Conservation (phyloP, 192 early-diverging fungal species). For the Backusella morwellensis region DNA sequence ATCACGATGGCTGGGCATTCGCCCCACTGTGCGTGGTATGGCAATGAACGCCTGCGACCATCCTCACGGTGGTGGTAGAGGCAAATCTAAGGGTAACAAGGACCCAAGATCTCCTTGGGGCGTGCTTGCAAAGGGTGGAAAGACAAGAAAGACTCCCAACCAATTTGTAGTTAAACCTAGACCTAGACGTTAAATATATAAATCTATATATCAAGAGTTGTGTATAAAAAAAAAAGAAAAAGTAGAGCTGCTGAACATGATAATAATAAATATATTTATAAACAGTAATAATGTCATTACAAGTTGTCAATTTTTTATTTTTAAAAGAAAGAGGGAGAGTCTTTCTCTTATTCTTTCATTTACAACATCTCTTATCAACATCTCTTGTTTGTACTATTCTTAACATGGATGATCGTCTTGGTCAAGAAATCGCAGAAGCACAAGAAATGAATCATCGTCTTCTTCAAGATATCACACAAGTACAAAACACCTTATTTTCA, state of each 20-base stretch:
- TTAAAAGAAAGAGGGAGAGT: background rate
- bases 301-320: background rate
- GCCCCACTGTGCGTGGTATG: slow-evolving; percentile 93
- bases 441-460: background rate
- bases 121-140: slow-evolving; percentile 89
- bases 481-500: background rate
- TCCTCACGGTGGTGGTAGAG: slow-evolving; percentile 96
- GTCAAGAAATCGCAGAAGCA: no score
- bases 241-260: no score
- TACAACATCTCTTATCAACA: background rate
- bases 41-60: slow-evolving; percentile 95
- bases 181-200: slow-evolving; percentile 48
- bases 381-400: no score
- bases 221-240: background rate
- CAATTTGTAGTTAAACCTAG: slow-evolving; percentile 68
- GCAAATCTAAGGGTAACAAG: slow-evolving; percentile 92
- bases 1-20: slow-evolving; percentile 74
- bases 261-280: background rate
- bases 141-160: slow-evolving; percentile 71
- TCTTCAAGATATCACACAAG: background rate
- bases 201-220: background rate
- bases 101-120: slow-evolving; percentile 90
- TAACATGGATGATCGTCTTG: no score
- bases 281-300: background rate
- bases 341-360: no score